phyloP scores from a whole-genome alignment of 345 rosid species.

The Eucalyptus grandis region DNA sequence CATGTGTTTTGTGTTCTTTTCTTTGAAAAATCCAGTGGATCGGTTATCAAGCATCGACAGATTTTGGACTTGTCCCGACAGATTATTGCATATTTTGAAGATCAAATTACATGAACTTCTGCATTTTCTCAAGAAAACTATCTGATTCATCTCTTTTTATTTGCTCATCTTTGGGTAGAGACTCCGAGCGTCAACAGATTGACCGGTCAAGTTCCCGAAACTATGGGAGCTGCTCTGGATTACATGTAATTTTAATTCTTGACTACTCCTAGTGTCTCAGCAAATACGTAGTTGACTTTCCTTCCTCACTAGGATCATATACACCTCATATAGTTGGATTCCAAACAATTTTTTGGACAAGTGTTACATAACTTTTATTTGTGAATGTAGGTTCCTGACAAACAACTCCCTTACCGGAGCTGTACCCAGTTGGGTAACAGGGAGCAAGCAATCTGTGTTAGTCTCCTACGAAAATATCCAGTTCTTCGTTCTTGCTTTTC shows the following conservation, averaged over 20 bases:
- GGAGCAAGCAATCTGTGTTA: constrained; percentile 15
- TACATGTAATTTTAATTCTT: constrained; percentile 31
- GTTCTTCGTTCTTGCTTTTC: not conserved
- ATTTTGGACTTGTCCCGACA: not conserved
- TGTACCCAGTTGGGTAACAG: constrained; percentile 38
- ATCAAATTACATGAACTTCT: not conserved
- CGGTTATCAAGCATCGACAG: not conserved
- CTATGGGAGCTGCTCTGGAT: not conserved
- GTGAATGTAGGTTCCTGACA: constrained; percentile 45
- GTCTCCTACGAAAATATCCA: constrained; percentile 4
- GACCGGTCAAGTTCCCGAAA: constrained; percentile 51
- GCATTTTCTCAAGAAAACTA: not conserved
- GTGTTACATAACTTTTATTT: not conserved
- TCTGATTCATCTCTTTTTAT: not conserved
- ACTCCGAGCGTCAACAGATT: constrained; percentile 71
- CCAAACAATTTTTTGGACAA: not conserved
- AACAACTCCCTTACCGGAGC: constrained; percentile 67
- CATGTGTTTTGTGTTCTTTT: too few relatives aligned
- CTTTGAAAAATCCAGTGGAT: not conserved
- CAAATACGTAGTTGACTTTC: not conserved
- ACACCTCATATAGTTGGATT: not conserved
- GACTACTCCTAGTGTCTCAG: not conserved
- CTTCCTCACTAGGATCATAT: not conserved
- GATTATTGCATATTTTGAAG: not conserved
- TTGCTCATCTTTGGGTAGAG: constrained; percentile 35